phyloP scores from a whole-genome alignment of 805 yeast species.

The Brettanomyces naardenensis region DNA sequence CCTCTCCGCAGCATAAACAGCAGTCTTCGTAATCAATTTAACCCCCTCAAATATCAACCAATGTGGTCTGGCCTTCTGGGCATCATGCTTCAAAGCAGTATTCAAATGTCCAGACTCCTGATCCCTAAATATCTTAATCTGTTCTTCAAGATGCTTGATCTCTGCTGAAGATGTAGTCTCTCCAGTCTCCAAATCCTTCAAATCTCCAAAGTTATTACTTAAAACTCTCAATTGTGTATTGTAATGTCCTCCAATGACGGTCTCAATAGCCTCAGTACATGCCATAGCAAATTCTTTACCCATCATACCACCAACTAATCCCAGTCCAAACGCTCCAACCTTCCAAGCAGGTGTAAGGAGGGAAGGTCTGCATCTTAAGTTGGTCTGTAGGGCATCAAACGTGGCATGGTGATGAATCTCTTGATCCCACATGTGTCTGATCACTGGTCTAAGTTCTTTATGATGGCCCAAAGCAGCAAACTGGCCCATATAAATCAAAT shows the following conservation, averaged over 20 bases:
- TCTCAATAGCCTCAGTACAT: conserved; percentile 97
- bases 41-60: conserved; percentile 81
- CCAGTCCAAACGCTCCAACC: conserved; percentile 79
- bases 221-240: conserved; percentile 80
- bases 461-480: conserved; percentile 60
- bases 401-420: conserved; percentile 86
- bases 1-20: conserved; percentile 87
- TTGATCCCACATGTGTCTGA: conserved; percentile 98
- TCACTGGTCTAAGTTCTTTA: conserved; percentile 70
- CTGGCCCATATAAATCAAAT: conserved; percentile 89
- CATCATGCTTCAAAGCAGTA: conserved; percentile 87
- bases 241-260: conserved; percentile 95
- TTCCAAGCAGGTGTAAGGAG: conserved; percentile 91
- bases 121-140: conserved; percentile 75
- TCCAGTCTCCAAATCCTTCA: conserved; percentile 25
- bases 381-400: conserved; percentile 68
- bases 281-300: conserved; percentile 99
- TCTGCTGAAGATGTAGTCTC: conserved; percentile 39
- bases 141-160: conserved; percentile 45
- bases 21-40: conserved; percentile 74
- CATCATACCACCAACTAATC: conserved; percentile 75
- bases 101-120: conserved; percentile 93
- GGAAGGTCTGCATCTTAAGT: conserved; percentile 84
- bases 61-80: conserved; percentile 90
- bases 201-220: conserved; percentile 53